Base-by-base conservation (phyloP, 805 yeast species). In the Phaffomyces antillensis region DNA sequence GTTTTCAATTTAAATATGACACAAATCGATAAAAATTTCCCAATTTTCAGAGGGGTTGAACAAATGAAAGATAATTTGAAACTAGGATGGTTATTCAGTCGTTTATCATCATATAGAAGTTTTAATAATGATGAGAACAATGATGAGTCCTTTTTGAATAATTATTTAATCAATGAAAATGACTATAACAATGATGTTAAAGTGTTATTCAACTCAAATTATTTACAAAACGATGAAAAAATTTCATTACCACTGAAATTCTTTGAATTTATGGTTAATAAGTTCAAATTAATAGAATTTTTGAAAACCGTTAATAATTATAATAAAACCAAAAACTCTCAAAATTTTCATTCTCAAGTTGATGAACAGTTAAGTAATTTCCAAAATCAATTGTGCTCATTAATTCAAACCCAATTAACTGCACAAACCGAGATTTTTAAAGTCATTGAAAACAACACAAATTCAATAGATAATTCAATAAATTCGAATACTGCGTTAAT, bases 351-450 rank as follows among this genome's bases (percentile, higher is more conserved):
- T 28, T 39, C 52, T 44, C 56, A 65, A 28, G 2, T 12, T 39
- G 70, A 66, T 33, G 64, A 56, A 26, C 38, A 61, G 11, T 44
- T 59, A 15, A 45, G 45, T 30, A 77, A 73, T 49, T 59, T 62
- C 44, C 71, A 70, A 40, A 50, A 70, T 37, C 71, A 71, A 47
- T 53, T 71, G 16, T 57, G 64, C 17, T 54, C 76, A 40, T 46
- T 72, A 10, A 53, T 68, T 13, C 71, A 67, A 51, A 69, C 44
- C 32, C 45, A 39, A 34, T 34, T 56, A 23, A 44, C 48, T 3
- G 7, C 37, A 7, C 52, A 51, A 46, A 48, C 43, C 17, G 40
- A 30, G 43, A 43, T 44, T 11, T 44, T 59, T 3, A 36, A 17
- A 8, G 17, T 26, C 4, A 39, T 52, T 16, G 46, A 46, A 35